Evolutionary conservation across 1,284 basidiomycete genomes (phyloP), one percentile per base, ranked within the genome.

Genomic region (Phellinidium pouzarii): DNA sequence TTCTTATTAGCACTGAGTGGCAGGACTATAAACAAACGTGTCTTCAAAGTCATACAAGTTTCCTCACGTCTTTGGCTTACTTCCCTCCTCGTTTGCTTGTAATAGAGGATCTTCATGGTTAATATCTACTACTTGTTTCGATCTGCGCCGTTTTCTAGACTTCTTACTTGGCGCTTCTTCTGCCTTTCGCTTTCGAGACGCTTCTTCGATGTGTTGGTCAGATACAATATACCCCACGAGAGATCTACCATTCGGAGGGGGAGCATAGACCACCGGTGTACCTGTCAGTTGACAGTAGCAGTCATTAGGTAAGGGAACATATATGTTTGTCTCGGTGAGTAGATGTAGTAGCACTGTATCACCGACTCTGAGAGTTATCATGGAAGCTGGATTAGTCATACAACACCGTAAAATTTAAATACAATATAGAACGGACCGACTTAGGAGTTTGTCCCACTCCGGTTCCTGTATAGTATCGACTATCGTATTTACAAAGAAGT

Each of bases 221-320:
- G 19, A 19, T 3, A n/a, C 25, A 7, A 31, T 6, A 20, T 7
- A 5, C 22, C 31, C 26, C 27, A 45, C 53, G 2, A 9, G 19
- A 9, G 22, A 27, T 20, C 44, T 36, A 3, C 17, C 8, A 29
- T 19, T 45, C 12, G 68, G 68, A n/a, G 70, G 69, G 3, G 63
- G 62, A 12, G 74, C 58, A 50, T 79, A 72, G 14, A 81, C 69
- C 8, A 94, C 62, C 1, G 85, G 81, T 29, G 76, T 71, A 2
- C 91, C 92, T 0, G 83, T 80, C 54, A 93, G 65, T 65, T 94
- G 91, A 56, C 84, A 87, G 12, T 86, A 75, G 61, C 87, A 93
- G n/a, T 78, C 80, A 59, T 91, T 91, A 0, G 84, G 80, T 5
- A 94, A 64, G 1, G 82, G 70, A 11, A 83, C 63, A 62, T 93